Base-by-base conservation (phyloP, 139 green algal species). In the Chlorella sp. region DNA sequence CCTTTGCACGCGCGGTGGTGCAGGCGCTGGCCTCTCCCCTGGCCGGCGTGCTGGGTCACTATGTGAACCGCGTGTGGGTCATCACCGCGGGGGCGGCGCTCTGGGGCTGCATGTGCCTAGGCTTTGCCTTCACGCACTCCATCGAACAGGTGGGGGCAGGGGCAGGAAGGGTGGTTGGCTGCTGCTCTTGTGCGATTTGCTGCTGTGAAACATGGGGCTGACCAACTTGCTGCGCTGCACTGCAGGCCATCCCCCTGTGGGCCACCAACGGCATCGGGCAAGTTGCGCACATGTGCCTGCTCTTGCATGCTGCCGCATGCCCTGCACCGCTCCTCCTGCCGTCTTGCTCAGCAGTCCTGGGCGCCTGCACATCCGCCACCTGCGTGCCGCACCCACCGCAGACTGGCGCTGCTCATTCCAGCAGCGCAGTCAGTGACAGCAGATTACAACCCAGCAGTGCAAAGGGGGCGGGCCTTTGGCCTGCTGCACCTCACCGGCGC, bases 401-500 rank as follows among this genome's bases (percentile, higher is more conserved):
- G 75, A n/a, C 88, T 95, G 56, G 83, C 89, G 3, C 81, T 95
- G 51, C 88, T 95, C 20, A 91, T 95, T 60, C 92, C 92, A 64
- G 90, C 87, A 73, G 82, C 80, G 62, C 92, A 94, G 76, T 87
- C 55, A 38, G 83, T 95, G 4, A 89, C 91, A 4, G 92, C 92
- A 20, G 92, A 95, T 85, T 92, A 91, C 56, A 89, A 94, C 80
- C 38, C 79, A 12, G 81, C 86, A 25, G 70, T 81, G n/a, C 74
- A 76, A n/a, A 81, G 92, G 11, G 92, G 92, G 16, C 63, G 81
- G 23, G 92, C 92, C 4, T 95, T 95, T 80, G 92, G 92, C 20
- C 68, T 88, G 57, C 85, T 95, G 85, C 80, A 93, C 51, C 71
- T 95, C 18, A 94, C 90, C 0, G 88, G 86, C 16, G 83, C 86